Evolutionary conservation across 202 grass and related monocot genomes (phyloP).

Genomic region (Carex sylvatica): DNA sequence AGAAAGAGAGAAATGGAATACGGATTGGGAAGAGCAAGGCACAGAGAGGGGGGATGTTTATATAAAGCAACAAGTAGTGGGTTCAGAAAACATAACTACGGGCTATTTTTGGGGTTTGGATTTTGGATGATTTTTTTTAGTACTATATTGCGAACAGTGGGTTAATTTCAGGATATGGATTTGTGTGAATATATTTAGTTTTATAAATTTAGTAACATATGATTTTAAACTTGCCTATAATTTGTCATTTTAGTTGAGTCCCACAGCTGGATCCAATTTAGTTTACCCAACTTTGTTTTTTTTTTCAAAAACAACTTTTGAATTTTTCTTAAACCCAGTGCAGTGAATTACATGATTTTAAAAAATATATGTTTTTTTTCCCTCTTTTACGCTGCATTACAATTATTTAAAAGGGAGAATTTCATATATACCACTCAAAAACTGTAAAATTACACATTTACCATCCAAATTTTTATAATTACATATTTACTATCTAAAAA

Average conservation of each 20-base stretch:
- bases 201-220: not conserved
- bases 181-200: not conserved
- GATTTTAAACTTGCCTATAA: not conserved
- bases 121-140: not conserved
- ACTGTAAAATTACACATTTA: too few species aligned
- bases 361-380: too few species aligned
- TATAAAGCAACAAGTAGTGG: slow-evolving; percentile 15
- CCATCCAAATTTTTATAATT: too few species aligned
- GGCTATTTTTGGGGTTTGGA: not conserved
- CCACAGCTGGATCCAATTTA: slow-evolving; percentile 6
- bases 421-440: too few species aligned
- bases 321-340: not conserved
- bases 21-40: not conserved
- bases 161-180: not conserved
- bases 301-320: not conserved
- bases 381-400: not conserved
- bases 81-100: not conserved
- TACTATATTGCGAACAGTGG: not conserved
- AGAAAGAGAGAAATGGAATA: not conserved
- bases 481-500: too few species aligned
- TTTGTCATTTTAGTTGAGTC: not conserved
- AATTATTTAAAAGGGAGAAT: not conserved
- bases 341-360: too few species aligned
- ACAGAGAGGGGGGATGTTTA: not conserved
- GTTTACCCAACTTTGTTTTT: not conserved